Evolutionary conservation across 2,329 filamentous ascomycete species (phyloP), one percentile per base, ranked within the genome.

Genomic region (Lachnellula hyalina): DNA sequence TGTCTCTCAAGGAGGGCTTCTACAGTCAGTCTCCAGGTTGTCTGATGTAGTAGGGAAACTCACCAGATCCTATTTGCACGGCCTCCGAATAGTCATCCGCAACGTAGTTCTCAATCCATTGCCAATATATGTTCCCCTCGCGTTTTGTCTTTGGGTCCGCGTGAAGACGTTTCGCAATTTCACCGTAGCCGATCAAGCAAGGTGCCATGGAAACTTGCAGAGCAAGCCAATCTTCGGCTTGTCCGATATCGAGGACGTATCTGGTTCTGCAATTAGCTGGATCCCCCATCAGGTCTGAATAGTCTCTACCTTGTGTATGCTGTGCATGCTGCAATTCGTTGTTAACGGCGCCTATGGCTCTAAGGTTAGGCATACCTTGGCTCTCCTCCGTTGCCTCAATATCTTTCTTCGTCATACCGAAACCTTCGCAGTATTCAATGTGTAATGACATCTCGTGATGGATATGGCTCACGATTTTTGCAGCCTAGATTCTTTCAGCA

Each of bases 91-190:
- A 96, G 68, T 94, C 89, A 0, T 89, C 85, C 2, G 85, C 87
- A 15, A 88, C 82, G 67, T 96, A 97, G 66, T 90, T 95, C 68
- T 92, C 78, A 61, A 97, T 90, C 93, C 93, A 97, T 46, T 84
- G 81, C 86, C 88, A 94, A 74, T 96, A 97, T 17, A 74, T 77
- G 68, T 93, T 95, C 0, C 76, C 82, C 12, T 86, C 77, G 40
- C 78, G 77, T 58, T 75, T 75, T 36, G 84, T 87, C n/a, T 74
- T 76, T 48, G 79, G 73, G 58, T 88, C 84, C 14, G 75, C 75
- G 63, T 84, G 78, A 3, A 96, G 76, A 64, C 89, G 81, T 64
- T 79, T 78, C 5, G 89, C 93, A 56, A 95, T 89, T 53, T 83
- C 82, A 9, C 86, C 86, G 69, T 97, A 96, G 42, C 93, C 93